Evolutionary conservation across 352 stramenopile species (phyloP), one percentile per base, ranked within the genome.

Genomic region (Globisporangium viniferum): DNA sequence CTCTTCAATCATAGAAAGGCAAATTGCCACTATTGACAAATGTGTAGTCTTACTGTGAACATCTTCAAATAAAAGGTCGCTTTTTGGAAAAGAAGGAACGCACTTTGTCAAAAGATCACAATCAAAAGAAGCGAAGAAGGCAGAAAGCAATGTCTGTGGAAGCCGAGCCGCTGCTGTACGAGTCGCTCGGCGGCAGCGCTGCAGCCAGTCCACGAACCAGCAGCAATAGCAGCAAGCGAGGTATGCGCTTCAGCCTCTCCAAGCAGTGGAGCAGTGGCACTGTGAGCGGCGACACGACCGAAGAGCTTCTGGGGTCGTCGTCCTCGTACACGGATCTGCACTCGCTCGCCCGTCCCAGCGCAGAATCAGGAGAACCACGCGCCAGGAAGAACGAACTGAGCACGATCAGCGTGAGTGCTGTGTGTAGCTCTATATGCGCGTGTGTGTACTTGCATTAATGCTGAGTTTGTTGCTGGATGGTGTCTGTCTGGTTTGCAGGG

Each of bases 281-380:
- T 22, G 18, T n/a, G 20, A 64, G 58, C 22, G 57, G 41, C 4
- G 63, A 59, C 31, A 46, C 49, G 18, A 56, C 51, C 12, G 53
- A 60, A 6, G n/a, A 49, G 39, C 57, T 31, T 12, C 44, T 66
- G 27, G n/a, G 48, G 48, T 49, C 35, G 27, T 64, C 68, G 10
- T 72, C 68, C 10, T 72, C 75, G 59, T 86, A 86, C 72, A 86
- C 78, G 55, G 78, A 86, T 41, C 53, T 86, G 20, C 63, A 81
- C 56, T 78, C 74, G 55, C 71, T 85, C 20, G 44, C 68, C 8
- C 63, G 15, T 3, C 54, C 64, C 59, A 71, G 65, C 39, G 54
- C 44, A 6, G 59, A 56, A 18, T 53, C 41, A n/a, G 20, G 54
- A 14, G 59, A 63, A 29, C 24, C 48, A 31, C 24, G 33, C n/a